Evolutionary conservation across 345 rosid species (phyloP).

Genomic region (Luvunga scandens): DNA sequence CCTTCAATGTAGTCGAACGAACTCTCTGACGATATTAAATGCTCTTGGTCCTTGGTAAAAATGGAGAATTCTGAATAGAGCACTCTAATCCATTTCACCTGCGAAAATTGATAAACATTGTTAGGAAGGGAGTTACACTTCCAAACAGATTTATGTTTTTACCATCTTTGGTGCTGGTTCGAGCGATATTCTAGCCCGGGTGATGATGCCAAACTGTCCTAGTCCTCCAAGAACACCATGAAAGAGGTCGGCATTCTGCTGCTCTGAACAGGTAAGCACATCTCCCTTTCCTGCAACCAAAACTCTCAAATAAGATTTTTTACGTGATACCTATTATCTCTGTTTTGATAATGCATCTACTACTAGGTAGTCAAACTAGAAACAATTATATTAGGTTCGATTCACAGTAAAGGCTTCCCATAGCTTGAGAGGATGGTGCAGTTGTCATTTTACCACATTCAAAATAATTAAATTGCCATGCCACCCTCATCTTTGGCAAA

Average conservation of each 20-base stretch:
- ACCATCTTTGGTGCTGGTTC: constrained; percentile 41
- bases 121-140: background rate
- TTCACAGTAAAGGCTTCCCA: background rate
- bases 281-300: constrained; percentile 83
- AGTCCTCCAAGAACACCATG: constrained; percentile 91
- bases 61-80: constrained; percentile 81
- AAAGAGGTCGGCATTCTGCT: constrained; percentile 76
- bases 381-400: background rate
- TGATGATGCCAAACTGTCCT: constrained; percentile 95
- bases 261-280: constrained; percentile 70
- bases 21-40: constrained; percentile 50
- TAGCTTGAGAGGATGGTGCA: background rate
- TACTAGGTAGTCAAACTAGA: background rate
- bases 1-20: constrained; percentile 93
- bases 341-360: background rate
- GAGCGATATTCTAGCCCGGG: constrained; percentile 74
- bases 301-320: constrained; percentile 13
- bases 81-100: constrained; percentile 94
- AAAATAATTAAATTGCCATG: constrained; percentile 3
- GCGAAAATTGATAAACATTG: constrained; percentile 18
- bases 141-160: background rate
- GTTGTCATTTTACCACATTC: constrained; percentile 13
- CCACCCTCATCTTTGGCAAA: background rate
- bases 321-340: background rate
- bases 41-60: constrained; percentile 83